These are phyloP conservation scores for Penicillium polonicum DNA, from an alignment of 2,329 filamentous ascomycete genomes.

Conservation along the genomic window DNA sequence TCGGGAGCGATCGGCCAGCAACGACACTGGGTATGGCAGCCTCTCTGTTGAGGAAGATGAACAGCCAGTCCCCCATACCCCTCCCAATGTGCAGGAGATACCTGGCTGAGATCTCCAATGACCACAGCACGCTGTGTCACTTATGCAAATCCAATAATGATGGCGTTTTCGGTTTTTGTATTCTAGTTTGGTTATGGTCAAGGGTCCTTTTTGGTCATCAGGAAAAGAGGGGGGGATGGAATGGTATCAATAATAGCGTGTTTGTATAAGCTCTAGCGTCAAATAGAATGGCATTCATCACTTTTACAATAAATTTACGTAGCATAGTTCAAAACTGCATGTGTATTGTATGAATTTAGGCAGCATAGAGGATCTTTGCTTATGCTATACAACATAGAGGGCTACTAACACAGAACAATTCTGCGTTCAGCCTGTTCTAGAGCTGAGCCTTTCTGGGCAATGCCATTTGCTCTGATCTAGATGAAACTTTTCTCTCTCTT, in stretches of 20 bases:
- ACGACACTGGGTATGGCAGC: conserved; percentile 44
- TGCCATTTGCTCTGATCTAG: too few species aligned
- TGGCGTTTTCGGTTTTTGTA: conserved; percentile 16
- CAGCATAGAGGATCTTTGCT: not conserved
- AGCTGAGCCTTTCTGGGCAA: too few species aligned
- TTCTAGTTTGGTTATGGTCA: not conserved
- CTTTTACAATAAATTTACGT: not conserved
- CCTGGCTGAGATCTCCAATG: conserved; percentile 1
- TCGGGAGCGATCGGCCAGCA: conserved; percentile 36
- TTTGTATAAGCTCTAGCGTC: not conserved
- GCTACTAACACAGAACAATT: not conserved
- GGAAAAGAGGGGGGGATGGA: conserved; percentile 3
- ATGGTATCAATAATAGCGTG: conserved; percentile 1
- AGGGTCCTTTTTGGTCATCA: not conserved
- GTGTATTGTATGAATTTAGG: not conserved
- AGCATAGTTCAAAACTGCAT: not conserved
- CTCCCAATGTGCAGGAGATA: conserved; percentile 12
- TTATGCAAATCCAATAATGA: conserved; percentile 2
- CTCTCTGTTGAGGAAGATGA: conserved; percentile 25
- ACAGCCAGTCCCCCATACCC: conserved; percentile 3
- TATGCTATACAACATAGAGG: not conserved
- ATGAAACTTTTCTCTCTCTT: not conserved
- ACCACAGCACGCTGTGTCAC: not conserved
- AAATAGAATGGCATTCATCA: not conserved
- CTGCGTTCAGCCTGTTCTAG: not conserved